A percentile compares a stretch with the other conserved stretches of the same genome.
These are phyloP conservation scores for Dactylellina sp. DNA, from an alignment of 2,329 filamentous ascomycete species.

Conservation along the genomic window DNA sequence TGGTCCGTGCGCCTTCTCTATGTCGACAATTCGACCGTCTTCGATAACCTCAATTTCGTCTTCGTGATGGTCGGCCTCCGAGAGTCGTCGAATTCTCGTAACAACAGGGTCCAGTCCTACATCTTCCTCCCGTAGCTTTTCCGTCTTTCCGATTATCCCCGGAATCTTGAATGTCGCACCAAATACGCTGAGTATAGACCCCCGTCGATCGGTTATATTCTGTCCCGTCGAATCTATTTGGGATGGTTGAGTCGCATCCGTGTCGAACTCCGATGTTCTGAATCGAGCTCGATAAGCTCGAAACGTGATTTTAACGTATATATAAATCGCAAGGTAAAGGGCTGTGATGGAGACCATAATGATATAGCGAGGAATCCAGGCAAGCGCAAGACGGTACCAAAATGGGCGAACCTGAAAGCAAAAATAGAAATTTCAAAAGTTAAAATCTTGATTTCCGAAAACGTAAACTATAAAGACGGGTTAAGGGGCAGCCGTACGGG, in stretches of 20 bases:
- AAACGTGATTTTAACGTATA: slow-evolving; percentile 69
- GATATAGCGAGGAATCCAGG: slow-evolving; percentile 79
- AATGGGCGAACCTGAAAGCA: slow-evolving; percentile 70
- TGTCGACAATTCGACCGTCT: slow-evolving; percentile 21
- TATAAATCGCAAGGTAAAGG: slow-evolving; percentile 77
- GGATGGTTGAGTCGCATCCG: slow-evolving; percentile 44
- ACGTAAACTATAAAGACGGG: slow-evolving; percentile 3
- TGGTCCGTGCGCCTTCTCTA: slow-evolving; percentile 35
- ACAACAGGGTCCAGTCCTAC: slow-evolving; percentile 26
- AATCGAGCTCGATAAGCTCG: slow-evolving; percentile 48
- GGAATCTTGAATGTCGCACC: slow-evolving; percentile 51
- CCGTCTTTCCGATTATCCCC: slow-evolving; percentile 17
- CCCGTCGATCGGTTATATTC: slow-evolving; percentile 24
- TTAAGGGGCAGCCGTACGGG: slow-evolving; percentile 64
- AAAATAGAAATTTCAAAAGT: slow-evolving; percentile 11
- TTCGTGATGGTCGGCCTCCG: slow-evolving; percentile 11
- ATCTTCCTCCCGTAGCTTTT: slow-evolving; percentile 41
- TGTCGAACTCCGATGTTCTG: slow-evolving; percentile 54
- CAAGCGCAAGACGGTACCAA: slow-evolving; percentile 76
- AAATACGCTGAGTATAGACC: slow-evolving; percentile 44
- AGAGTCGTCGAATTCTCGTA: slow-evolving; percentile 30
- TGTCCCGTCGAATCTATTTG: slow-evolving; percentile 24
- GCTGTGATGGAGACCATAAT: slow-evolving; percentile 74
- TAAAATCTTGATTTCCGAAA: slow-evolving; percentile 13
- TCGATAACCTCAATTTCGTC: slow-evolving; percentile 21